Evolutionary conservation across 495 filamentous ascomycete species (phyloP).

Genomic region (Xylaria cubensis): DNA sequence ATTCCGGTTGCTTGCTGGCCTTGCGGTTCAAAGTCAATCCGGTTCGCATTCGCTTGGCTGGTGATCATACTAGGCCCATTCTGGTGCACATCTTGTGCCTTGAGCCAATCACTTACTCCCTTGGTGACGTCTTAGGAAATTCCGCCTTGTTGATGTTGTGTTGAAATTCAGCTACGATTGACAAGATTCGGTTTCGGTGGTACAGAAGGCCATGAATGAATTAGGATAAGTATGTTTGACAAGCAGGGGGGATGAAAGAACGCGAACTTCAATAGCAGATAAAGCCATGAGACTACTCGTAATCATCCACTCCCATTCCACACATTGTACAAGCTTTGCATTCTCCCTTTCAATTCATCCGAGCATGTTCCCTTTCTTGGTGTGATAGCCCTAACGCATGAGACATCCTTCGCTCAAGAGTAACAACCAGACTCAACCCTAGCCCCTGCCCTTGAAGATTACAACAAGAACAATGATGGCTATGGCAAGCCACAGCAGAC

Average conservation of each 20-base stretch:
- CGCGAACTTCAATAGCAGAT: not conserved
- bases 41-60: not conserved
- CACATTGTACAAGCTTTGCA: not conserved
- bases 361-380: not conserved
- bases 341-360: not conserved
- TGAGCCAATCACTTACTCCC: not conserved
- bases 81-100: not conserved
- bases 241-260: not conserved
- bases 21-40: conserved; percentile 8
- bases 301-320: not conserved
- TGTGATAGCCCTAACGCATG: not conserved
- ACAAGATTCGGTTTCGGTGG: not conserved
- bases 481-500: not conserved
- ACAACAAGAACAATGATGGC: not conserved
- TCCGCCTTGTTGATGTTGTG: not conserved
- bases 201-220: not conserved
- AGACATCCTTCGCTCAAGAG: not conserved
- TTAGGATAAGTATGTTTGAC: not conserved
- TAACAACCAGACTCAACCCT: not conserved
- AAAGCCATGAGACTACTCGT: conserved; percentile 4
- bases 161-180: not conserved
- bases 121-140: conserved; percentile 13
- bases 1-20: not conserved
- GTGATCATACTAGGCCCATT: not conserved
- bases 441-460: not conserved